Conservation (phyloP, 305 asterid genomes). For the Fraxinus xanthoxyloides region DNA sequence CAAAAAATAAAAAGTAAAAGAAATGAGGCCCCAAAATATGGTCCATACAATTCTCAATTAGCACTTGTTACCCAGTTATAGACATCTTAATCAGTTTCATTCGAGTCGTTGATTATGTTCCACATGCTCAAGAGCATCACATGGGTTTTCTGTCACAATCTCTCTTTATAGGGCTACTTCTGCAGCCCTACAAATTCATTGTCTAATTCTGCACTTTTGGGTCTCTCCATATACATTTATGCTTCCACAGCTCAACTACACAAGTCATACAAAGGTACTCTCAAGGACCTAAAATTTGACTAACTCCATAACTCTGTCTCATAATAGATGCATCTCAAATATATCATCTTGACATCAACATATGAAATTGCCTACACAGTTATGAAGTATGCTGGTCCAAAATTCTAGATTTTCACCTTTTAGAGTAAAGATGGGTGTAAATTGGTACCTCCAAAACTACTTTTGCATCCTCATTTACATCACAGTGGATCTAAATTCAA, state of each 20-base stretch:
- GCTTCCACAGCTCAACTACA: not conserved
- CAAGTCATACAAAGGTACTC: not conserved
- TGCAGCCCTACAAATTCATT: not conserved
- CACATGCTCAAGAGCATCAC: not conserved
- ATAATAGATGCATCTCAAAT: conserved; percentile 13
- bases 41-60: not conserved
- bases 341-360: conserved; percentile 16
- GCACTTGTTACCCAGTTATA: not conserved
- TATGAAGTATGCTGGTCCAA: not conserved
- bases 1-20: not conserved
- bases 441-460: not conserved
- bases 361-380: conserved; percentile 15
- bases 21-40: not conserved
- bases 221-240: conserved; percentile 8
- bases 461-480: not conserved
- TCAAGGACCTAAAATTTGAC: not conserved
- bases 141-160: not conserved
- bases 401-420: not conserved
- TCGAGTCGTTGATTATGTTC: not conserved
- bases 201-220: conserved; percentile 5
- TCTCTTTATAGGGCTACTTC: not conserved
- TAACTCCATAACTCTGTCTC: not conserved
- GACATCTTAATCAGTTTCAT: not conserved
- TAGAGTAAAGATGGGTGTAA: not conserved
- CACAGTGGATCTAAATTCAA: conserved; percentile 3